Base-by-base conservation (phyloP, 164 flowering plant species). In the Amborella trichopoda region DNA sequence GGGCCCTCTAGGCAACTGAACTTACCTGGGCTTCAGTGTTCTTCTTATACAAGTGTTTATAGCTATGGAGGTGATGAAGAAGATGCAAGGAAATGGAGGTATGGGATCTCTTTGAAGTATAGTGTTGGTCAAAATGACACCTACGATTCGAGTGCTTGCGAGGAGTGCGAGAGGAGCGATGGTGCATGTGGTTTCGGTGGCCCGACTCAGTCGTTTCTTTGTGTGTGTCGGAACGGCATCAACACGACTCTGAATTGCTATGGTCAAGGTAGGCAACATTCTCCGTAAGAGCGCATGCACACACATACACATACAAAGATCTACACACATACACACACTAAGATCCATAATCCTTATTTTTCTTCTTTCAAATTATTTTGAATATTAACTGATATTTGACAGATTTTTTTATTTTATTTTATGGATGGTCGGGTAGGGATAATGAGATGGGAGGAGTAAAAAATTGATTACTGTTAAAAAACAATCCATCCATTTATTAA, bases 11-110 rank as follows among this genome's bases (percentile, higher is more conserved):
- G 48, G 50, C 32, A 50, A 3, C 22, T 80, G 52, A 76, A 74
- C 57, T 72, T 77, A 16, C 81, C 82, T 1, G 77, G 69, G 70
- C 77, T 80, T 9, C 83, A 74, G 41, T 80, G 88, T 63, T 68
- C 83, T 0, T 77, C 88, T 0, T 80, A 80, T 23, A 40, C 83
- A 0, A 56, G 81, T 6, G 42, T 80, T n/a, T 67, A 68, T 27
- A 75, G 72, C 37, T 75, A 58, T 43, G 83, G 88, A 11, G 77
- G 56, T 9, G 61, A 65, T 40, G 66, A 64, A 24, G 77, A 74
- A 19, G 70, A 80, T 53, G 82, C 88, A 0, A 64, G 32, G 57
- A 69, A 68, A 47, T 77, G 83, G 83, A 61, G 58, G 12, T 80
- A 50, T 34, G 88, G 88, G 43, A 64, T 77, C 40, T 47, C 62